Percentiles rank a stretch among this genome's conserved stretches.
Evolutionary conservation across 208 protist species (phyloP).

Genomic region (Leishmania mexicana): DNA sequence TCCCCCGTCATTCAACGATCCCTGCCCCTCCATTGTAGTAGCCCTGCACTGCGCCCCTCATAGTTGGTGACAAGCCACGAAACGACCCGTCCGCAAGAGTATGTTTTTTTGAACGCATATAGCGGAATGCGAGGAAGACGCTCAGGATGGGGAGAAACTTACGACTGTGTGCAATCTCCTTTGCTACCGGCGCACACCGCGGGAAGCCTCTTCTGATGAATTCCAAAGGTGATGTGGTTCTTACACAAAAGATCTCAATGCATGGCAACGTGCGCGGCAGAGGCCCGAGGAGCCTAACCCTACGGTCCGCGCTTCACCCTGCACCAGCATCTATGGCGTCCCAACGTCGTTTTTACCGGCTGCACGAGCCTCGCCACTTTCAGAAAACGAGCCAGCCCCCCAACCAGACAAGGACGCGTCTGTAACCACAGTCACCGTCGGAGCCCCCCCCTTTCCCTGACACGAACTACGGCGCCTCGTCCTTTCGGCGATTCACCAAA

Average conservation of each 20-base stretch:
- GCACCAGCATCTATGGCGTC: not conserved
- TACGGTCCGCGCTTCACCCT: not conserved
- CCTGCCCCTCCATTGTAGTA: not conserved
- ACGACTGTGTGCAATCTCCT: not conserved
- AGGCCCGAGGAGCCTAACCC: not conserved
- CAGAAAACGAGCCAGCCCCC: not conserved
- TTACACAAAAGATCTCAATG: not conserved
- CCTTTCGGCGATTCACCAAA: not conserved
- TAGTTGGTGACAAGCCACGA: not conserved
- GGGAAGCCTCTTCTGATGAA: not conserved
- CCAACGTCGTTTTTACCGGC: not conserved
- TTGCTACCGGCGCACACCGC: not conserved
- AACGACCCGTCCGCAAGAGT: not conserved
- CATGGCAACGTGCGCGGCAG: not conserved
- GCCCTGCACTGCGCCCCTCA: not conserved
- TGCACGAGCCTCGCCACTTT: not conserved
- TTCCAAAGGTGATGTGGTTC: not conserved
- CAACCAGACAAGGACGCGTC: not conserved
- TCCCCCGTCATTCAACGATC: not conserved
- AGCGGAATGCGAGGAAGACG: not conserved
- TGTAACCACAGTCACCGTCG: not conserved
- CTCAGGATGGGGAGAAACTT: not conserved
- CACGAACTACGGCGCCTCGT: not conserved
- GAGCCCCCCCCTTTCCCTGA: not conserved
- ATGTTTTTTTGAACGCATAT: not conserved